These are phyloP conservation scores for Alternaria rosae DNA, from an alignment of 2,329 filamentous ascomycete species.

Conservation along the genomic window DNA sequence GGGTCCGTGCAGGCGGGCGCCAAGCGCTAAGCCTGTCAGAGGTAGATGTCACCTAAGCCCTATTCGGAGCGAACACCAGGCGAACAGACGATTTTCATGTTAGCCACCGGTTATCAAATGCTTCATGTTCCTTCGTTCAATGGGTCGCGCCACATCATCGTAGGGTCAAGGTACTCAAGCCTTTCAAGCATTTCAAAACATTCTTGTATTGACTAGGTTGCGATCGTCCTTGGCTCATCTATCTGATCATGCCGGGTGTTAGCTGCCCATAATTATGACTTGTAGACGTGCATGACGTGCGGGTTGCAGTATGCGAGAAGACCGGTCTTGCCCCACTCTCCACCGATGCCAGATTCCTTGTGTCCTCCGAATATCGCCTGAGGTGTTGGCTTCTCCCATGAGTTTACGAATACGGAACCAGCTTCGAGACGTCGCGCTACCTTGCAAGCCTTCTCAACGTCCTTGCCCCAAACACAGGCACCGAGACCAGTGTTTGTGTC, in stretches of 20 bases:
- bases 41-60: constrained; percentile 2
- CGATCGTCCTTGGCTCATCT: not conserved
- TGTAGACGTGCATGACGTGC: constrained; percentile 57
- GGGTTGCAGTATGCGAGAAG: constrained; percentile 58
- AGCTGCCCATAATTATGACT: constrained; percentile 27
- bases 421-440: constrained; percentile 60
- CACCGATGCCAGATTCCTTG: constrained; percentile 80
- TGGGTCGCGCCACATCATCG: not conserved
- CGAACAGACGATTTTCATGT: not conserved
- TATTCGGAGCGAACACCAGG: constrained; percentile 3
- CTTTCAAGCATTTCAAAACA: constrained; percentile 3
- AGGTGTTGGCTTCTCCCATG: constrained; percentile 56
- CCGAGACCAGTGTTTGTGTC: constrained; percentile 60
- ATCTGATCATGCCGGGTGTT: not conserved
- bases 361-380: constrained; percentile 72
- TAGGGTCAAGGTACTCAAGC: not conserved
- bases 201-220: not conserved
- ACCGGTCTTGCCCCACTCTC: constrained; percentile 64
- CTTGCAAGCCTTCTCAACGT: constrained; percentile 55
- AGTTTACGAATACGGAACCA: constrained; percentile 66
- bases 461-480: constrained; percentile 58
- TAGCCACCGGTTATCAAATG: constrained; percentile 1
- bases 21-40: constrained; percentile 10
- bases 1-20: not conserved
- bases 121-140: constrained; percentile 7